Conservation (phyloP, 495 filamentous ascomycete genomes). For the Elasticomyces elasticus region DNA sequence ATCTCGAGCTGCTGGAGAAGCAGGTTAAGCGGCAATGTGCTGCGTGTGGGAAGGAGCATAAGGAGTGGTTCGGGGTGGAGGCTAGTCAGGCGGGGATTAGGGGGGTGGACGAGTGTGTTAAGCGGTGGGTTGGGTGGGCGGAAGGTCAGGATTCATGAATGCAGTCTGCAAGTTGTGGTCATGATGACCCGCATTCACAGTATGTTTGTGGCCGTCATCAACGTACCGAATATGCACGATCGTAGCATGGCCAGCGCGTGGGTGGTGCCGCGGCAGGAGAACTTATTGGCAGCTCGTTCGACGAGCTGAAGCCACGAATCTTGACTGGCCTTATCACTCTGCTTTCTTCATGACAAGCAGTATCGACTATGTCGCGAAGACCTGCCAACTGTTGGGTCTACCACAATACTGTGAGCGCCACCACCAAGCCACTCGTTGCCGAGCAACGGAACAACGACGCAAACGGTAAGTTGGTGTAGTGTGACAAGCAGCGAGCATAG, state of each 20-base stretch:
- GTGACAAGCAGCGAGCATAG: neutral
- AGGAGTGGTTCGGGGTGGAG: constrained; percentile 93
- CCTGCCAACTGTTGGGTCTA: neutral
- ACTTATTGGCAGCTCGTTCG: neutral
- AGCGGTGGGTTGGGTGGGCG: constrained; percentile 78
- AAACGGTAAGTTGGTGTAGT: too few relatives aligned
- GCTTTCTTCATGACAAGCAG: neutral
- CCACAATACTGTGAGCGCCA: neutral
- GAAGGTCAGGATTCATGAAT: constrained; percentile 16
- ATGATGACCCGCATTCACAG: too few relatives aligned
- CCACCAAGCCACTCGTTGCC: neutral
- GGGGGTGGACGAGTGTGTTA: constrained; percentile 72
- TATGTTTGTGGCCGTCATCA: neutral
- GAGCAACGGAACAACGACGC: neutral
- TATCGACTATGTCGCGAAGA: neutral
- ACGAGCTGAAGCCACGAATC: too few relatives aligned
- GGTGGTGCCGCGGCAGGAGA: neutral
- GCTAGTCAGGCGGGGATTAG: constrained; percentile 59
- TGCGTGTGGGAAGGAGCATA: constrained; percentile 76
- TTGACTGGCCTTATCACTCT: neutral
- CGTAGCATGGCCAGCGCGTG: neutral
- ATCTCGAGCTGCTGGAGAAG: constrained; percentile 69
- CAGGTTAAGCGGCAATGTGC: constrained; percentile 59
- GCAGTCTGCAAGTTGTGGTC: neutral
- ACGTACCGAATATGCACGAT: too few relatives aligned